These are phyloP conservation scores for Pyropia haitanensis DNA, from an alignment of 23 red algal genomes.

Conservation along the genomic window DNA sequence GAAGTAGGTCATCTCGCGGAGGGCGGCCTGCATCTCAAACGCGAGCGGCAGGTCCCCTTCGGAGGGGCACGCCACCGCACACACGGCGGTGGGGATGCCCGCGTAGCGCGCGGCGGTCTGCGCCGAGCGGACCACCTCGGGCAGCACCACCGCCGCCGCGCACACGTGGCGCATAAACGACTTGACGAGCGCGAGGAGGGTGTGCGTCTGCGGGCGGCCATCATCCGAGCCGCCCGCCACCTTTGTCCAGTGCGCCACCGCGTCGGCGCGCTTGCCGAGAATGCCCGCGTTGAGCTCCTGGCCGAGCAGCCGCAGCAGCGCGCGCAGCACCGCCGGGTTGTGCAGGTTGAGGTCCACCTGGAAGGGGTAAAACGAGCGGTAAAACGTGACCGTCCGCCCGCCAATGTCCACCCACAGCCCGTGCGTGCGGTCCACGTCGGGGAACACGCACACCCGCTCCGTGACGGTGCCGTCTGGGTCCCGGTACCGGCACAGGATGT, in stretches of 20 bases:
- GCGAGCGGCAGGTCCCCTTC: slow-evolving; percentile 66
- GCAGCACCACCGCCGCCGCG: slow-evolving; percentile 26
- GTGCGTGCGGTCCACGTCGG: slow-evolving; percentile 90
- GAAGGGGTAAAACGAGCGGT: slow-evolving; percentile 79
- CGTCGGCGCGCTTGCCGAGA: slow-evolving; percentile 76
- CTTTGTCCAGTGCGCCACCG: slow-evolving; percentile 77
- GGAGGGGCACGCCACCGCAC: slow-evolving; percentile 20
- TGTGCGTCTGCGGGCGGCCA: slow-evolving; percentile 56
- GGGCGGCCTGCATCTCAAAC: slow-evolving; percentile 83
- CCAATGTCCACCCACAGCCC: slow-evolving; percentile 78
- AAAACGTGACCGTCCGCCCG: slow-evolving; percentile 63
- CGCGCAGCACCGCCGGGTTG: slow-evolving; percentile 68
- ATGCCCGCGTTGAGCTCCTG: slow-evolving; percentile 67
- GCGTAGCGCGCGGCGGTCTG: slow-evolving; percentile 20
- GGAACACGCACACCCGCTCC: slow-evolving; percentile 72
- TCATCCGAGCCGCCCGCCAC: slow-evolving; percentile 26
- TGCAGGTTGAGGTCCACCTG: slow-evolving; percentile 89
- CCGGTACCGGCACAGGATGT: slow-evolving; percentile 86
- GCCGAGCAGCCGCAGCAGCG: slow-evolving; percentile 64
- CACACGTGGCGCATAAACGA: slow-evolving; percentile 68
- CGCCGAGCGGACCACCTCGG: slow-evolving; percentile 67
- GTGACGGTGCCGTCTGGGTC: slow-evolving; percentile 78
- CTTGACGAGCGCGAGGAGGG: slow-evolving; percentile 73
- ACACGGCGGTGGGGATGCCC: slow-evolving; percentile 27
- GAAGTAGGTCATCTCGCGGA: slow-evolving; percentile 72